A percentile compares a stretch with the other conserved stretches of the same genome.
These are phyloP conservation scores for Casaregolazyma suthepensis DNA, from an alignment of 1,139 yeast genomes.

Conservation along the genomic window DNA sequence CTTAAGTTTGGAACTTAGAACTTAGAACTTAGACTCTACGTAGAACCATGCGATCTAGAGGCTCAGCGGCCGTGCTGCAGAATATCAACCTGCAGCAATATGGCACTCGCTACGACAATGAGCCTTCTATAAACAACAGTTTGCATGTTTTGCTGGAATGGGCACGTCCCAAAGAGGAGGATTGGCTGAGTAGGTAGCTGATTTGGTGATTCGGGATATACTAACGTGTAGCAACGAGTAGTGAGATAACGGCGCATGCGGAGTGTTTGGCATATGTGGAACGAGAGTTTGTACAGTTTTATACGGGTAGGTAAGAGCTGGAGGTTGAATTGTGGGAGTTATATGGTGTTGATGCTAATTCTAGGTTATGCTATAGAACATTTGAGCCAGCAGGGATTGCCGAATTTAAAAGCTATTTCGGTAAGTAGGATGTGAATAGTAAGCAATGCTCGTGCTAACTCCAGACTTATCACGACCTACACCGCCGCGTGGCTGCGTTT, in stretches of 20 bases:
- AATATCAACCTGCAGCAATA: background rate
- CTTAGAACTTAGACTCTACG: no score
- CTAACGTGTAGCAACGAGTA: background rate
- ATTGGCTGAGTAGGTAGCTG: background rate
- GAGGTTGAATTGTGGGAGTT: background rate
- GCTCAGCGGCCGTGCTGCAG: background rate
- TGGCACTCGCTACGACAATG: background rate
- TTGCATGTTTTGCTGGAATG: background rate
- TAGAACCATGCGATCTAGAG: conserved; percentile 2
- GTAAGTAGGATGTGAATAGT: background rate
- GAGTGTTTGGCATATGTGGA: conserved; percentile 1
- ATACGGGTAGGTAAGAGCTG: background rate
- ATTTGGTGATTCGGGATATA: background rate
- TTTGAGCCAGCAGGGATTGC: background rate
- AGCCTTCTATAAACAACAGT: background rate
- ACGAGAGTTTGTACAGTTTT: background rate
- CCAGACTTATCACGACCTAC: background rate
- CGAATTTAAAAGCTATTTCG: background rate
- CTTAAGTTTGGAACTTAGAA: no score
- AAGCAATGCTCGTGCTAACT: background rate
- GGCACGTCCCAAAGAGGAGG: background rate
- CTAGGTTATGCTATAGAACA: background rate
- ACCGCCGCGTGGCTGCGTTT: background rate
- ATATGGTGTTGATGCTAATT: background rate
- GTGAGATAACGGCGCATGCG: background rate